Evolutionary conservation across 371 early-diverging fungal species (phyloP).

Genomic region (Synchytrium microbalum): DNA sequence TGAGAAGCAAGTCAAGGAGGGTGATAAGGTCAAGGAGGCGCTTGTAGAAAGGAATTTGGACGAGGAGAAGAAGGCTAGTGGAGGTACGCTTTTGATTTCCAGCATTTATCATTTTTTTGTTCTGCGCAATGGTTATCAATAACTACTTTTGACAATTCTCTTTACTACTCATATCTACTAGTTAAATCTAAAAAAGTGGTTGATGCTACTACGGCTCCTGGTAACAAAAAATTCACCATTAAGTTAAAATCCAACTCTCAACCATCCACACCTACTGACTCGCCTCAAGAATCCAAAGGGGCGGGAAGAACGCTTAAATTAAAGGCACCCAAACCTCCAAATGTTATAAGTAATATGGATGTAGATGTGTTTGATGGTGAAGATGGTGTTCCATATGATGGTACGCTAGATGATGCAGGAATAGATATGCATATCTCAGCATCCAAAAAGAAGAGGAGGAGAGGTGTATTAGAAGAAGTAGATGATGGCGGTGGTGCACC

Average conservation of each 20-base stretch:
- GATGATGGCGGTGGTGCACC: neutral
- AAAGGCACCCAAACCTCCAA: neutral
- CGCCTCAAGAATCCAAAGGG: neutral
- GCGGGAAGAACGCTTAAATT: neutral
- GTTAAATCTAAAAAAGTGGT: no score
- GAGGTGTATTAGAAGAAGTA: neutral
- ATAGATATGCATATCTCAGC: neutral
- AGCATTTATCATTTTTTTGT: no score
- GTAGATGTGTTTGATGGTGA: neutral
- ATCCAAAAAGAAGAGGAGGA: neutral
- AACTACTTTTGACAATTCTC: no score
- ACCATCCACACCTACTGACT: neutral
- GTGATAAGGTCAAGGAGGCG: no score
- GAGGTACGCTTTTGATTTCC: no score
- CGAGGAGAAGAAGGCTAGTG: no score
- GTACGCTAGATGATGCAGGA: neutral
- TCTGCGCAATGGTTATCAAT: no score
- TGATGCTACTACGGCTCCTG: no score
- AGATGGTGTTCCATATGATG: neutral
- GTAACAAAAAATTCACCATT: neutral
- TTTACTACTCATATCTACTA: no score
- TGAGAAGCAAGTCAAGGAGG: no score
- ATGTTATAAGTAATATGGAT: neutral
- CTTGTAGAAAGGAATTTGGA: no score
- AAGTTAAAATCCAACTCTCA: neutral